A percentile compares a stretch with the other conserved stretches of the same genome.
These are phyloP conservation scores for Lactifluus hygrophoroides DNA, from an alignment of 768 basidiomycete species.

Conservation along the genomic window DNA sequence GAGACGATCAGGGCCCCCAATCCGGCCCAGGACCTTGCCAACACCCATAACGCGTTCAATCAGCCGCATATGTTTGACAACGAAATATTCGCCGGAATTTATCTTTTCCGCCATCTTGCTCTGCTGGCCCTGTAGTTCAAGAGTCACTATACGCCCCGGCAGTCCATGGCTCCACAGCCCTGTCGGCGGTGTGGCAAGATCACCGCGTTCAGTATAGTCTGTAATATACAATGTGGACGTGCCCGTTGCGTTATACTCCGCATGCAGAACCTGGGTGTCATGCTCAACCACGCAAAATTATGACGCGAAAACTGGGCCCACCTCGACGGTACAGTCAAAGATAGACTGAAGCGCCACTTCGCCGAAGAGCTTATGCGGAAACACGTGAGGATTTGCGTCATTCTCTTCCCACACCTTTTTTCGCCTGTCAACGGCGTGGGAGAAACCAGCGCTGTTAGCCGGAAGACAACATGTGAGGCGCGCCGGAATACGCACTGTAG, in stretches of 20 bases:
- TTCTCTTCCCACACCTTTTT: constrained; percentile 20
- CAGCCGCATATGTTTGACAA: constrained; percentile 16
- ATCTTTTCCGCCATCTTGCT: constrained; percentile 15
- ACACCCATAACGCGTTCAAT: constrained; percentile 7
- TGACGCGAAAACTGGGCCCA: not conserved
- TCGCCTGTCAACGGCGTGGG: constrained; percentile 6
- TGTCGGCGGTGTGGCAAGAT: constrained; percentile 7
- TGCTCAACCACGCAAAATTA: not conserved
- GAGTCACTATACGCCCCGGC: constrained; percentile 4
- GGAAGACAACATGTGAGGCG: not conserved
- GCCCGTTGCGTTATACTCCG: constrained; percentile 7
- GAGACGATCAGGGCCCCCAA: constrained; percentile 20
- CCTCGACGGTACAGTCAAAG: constrained; percentile 20
- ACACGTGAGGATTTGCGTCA: constrained; percentile 15
- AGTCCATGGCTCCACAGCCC: constrained; percentile 5
- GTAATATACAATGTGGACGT: constrained; percentile 15
- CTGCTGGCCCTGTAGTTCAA: constrained; percentile 17
- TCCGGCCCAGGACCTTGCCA: constrained; percentile 8
- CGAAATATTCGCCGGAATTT: constrained; percentile 12
- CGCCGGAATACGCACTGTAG: constrained; percentile 10
- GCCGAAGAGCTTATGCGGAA: constrained; percentile 15
- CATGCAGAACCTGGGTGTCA: constrained; percentile 10
- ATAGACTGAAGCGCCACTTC: constrained; percentile 10
- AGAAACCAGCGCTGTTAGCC: not conserved
- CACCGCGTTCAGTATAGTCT: constrained; percentile 16